Evolutionary conservation across 306 rosid genomes (phyloP).

Genomic region (Fragaria vesca): DNA sequence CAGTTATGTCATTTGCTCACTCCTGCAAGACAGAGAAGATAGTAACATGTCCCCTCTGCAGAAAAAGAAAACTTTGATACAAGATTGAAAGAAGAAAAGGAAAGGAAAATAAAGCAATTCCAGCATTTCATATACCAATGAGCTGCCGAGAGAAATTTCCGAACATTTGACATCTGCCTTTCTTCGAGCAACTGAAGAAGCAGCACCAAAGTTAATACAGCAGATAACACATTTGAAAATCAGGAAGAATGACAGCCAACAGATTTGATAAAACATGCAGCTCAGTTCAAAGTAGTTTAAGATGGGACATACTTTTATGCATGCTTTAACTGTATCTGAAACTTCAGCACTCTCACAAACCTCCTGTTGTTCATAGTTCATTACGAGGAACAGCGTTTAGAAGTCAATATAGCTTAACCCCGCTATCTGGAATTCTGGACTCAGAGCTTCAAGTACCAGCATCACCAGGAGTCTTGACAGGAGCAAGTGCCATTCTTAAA

Average conservation of each 20-base stretch:
- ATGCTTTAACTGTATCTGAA: not conserved
- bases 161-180: conserved; percentile 46
- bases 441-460: not conserved
- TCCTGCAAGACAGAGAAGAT: conserved; percentile 8
- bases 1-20: conserved; percentile 36
- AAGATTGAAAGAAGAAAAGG: not conserved
- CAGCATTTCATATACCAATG: not conserved
- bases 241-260: not conserved
- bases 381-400: not conserved
- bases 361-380: not conserved
- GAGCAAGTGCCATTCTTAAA: conserved; percentile 39
- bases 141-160: not conserved
- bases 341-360: not conserved
- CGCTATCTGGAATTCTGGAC: not conserved
- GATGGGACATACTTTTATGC: conserved; percentile 42
- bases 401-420: not conserved
- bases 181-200: conserved; percentile 63
- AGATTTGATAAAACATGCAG: conserved; percentile 13
- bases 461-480: conserved; percentile 33
- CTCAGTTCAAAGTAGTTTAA: conserved; percentile 12
- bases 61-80: not conserved
- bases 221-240: conserved; percentile 13
- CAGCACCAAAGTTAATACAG: conserved; percentile 15
- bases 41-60: not conserved
- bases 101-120: conserved; percentile 10